These are phyloP conservation scores for Mycena maculata DNA, from an alignment of 768 basidiomycete genomes.

Conservation along the genomic window DNA sequence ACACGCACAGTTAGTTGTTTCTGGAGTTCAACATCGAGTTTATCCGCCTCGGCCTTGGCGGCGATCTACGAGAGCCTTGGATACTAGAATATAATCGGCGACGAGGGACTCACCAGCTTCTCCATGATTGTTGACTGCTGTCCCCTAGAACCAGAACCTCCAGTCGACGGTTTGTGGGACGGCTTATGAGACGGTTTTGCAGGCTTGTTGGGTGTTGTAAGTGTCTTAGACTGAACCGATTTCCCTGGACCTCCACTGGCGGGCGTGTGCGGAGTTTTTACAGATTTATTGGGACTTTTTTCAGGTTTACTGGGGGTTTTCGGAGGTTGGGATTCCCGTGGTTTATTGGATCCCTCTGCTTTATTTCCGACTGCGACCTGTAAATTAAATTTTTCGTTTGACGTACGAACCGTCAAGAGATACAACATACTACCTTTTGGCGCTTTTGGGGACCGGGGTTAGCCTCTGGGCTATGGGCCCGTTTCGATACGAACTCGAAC, in stretches of 20 bases:
- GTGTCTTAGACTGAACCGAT: background rate
- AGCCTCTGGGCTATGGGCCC: background rate
- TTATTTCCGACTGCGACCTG: too few relatives aligned
- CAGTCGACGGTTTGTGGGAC: too few relatives aligned
- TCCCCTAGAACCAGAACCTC: background rate
- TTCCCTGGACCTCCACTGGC: too few relatives aligned
- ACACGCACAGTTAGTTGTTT: background rate
- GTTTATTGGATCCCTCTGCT: too few relatives aligned
- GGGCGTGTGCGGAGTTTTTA: too few relatives aligned
- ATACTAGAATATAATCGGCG: background rate
- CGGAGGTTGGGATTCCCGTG: background rate
- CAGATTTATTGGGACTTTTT: too few relatives aligned
- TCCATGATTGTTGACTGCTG: background rate
- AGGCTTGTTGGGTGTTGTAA: background rate
- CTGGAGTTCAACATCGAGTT: conserved; percentile 1
- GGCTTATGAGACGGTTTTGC: background rate
- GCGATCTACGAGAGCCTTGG: background rate
- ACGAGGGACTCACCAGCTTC: background rate
- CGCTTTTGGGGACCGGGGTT: background rate
- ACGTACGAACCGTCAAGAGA: background rate
- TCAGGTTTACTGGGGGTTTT: too few relatives aligned
- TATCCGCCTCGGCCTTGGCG: background rate
- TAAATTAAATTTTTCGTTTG: too few relatives aligned
- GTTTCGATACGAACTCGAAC: background rate
- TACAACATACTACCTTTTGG: background rate